phyloP scores from a whole-genome alignment of 805 yeast genomes.

The Jamesozyma gamospora region DNA sequence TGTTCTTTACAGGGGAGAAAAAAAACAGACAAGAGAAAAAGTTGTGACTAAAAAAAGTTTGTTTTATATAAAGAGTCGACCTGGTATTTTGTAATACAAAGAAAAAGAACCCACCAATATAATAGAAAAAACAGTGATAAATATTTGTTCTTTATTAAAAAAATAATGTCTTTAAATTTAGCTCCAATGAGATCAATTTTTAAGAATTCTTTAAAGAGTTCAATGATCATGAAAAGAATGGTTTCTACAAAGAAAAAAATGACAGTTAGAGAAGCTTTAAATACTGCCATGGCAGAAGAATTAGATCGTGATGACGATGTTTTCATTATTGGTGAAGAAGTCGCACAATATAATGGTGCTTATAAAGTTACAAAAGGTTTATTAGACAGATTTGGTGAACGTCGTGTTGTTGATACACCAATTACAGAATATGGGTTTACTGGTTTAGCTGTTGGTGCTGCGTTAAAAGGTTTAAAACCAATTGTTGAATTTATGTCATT shows the following conservation, averaged over 20 bases:
- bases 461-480: slow-evolving; percentile 93
- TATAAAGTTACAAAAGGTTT: slow-evolving; percentile 94
- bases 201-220: not conserved
- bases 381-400: slow-evolving; percentile 89
- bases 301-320: slow-evolving; percentile 91
- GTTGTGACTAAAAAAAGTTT: too few species aligned
- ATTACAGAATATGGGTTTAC: slow-evolving; percentile 99
- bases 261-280: slow-evolving; percentile 96
- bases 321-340: slow-evolving; percentile 97
- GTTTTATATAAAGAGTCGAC: too few species aligned
- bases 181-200: not conserved
- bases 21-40: not conserved
- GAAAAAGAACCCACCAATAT: too few species aligned
- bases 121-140: too few species aligned
- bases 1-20: not conserved
- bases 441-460: slow-evolving; percentile 90
- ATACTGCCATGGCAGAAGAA: slow-evolving; percentile 93
- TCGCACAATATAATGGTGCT: slow-evolving; percentile 98
- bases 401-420: slow-evolving; percentile 91
- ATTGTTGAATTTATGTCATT: slow-evolving; percentile 98
- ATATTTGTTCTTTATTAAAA: too few species aligned
- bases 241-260: slow-evolving; percentile 37
- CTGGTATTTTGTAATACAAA: too few species aligned
- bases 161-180: not conserved
- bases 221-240: not conserved